Percentiles rank a stretch among this genome's conserved stretches.
Evolutionary conservation across 2,329 filamentous ascomycete genomes (phyloP).

Genomic region (Pseudogymnoascus sp.): DNA sequence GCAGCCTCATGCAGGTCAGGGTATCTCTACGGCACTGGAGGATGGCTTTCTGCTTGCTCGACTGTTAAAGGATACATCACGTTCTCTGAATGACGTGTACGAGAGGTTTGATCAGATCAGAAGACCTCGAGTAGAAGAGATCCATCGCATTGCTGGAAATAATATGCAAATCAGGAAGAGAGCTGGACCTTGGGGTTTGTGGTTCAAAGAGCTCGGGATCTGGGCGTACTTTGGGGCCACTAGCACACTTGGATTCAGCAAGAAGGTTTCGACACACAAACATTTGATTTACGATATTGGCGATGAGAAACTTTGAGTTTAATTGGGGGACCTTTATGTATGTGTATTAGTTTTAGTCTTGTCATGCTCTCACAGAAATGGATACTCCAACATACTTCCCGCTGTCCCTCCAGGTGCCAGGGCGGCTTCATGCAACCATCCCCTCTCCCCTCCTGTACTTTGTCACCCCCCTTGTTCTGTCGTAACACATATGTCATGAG

Average conservation of each 20-base stretch:
- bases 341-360: not conserved
- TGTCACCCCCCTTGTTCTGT: not conserved
- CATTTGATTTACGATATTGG: conserved; percentile 28
- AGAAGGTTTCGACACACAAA: conserved; percentile 20
- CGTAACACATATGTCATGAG: no score
- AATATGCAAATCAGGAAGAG: conserved; percentile 25
- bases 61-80: conserved; percentile 19
- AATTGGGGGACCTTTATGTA: not conserved
- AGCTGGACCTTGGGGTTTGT: conserved; percentile 22
- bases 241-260: conserved; percentile 20
- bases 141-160: conserved; percentile 21
- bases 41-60: conserved; percentile 38
- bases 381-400: not conserved
- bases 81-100: conserved; percentile 20
- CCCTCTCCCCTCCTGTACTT: not conserved
- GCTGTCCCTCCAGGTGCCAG: not conserved
- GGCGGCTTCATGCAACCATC: not conserved
- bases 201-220: conserved; percentile 24
- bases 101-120: conserved; percentile 26
- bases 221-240: conserved; percentile 17
- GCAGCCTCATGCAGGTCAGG: conserved; percentile 46
- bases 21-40: conserved; percentile 48
- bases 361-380: not conserved
- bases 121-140: conserved; percentile 27
- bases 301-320: conserved; percentile 17